phyloP scores from a whole-genome alignment of 2,329 filamentous ascomycete species.

The Neurospora sp. region DNA sequence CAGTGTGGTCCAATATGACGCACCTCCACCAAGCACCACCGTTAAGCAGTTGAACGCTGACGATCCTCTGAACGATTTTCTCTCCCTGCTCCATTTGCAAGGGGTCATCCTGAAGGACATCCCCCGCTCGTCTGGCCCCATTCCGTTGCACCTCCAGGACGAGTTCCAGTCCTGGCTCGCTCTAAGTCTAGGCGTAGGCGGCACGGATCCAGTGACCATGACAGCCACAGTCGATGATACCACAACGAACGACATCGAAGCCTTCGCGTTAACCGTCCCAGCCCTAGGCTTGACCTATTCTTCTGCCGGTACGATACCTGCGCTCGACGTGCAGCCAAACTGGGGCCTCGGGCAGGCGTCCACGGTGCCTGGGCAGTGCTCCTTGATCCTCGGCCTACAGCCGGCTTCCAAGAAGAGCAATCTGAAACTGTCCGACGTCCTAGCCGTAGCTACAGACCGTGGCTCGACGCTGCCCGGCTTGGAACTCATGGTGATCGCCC shows the following conservation, averaged over 20 bases:
- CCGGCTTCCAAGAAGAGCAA: background rate
- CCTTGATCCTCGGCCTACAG: background rate
- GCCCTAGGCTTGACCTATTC: background rate
- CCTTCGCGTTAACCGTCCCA: background rate
- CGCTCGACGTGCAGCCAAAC: background rate
- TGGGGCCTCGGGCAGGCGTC: background rate
- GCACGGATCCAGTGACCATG: background rate
- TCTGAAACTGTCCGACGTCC: background rate
- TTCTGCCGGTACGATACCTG: background rate
- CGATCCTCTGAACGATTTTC: background rate
- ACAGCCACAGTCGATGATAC: background rate
- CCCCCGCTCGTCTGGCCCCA: background rate
- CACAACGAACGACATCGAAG: background rate
- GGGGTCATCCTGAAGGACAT: background rate
- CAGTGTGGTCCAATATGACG: background rate
- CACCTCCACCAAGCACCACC: background rate
- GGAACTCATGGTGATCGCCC: background rate
- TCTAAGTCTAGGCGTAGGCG: background rate
- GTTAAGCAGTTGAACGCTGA: background rate
- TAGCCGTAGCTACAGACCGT: background rate
- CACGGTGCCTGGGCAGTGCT: background rate
- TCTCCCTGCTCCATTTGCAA: slow-evolving; percentile 2
- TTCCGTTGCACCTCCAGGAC: too few relatives aligned
- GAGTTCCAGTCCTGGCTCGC: too few relatives aligned
- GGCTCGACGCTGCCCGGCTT: background rate